Conservation (phyloP, 495 filamentous ascomycete genomes). For the Talaromyces wortmannii region DNA sequence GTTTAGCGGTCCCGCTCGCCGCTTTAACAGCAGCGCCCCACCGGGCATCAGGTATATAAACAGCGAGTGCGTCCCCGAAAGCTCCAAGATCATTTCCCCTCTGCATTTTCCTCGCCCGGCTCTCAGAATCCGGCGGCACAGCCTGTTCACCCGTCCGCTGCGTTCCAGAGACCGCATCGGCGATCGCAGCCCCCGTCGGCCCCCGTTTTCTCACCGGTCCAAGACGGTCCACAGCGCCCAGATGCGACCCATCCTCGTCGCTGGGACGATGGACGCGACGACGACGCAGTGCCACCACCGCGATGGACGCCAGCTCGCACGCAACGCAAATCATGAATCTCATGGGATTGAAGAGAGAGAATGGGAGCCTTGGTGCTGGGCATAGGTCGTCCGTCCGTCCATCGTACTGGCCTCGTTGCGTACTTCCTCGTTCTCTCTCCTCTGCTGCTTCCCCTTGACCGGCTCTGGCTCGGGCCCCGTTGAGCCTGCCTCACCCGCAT, state of each 20-base stretch:
- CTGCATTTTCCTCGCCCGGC: too few relatives aligned
- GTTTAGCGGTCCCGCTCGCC: not conserved
- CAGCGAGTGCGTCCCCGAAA: slow-evolving; percentile 8
- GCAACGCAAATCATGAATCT: not conserved
- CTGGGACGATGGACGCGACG: not conserved
- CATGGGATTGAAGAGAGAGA: not conserved
- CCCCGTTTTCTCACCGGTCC: not conserved
- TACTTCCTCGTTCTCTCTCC: not conserved
- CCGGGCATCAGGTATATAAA: slow-evolving; percentile 50
- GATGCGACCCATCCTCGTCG: not conserved
- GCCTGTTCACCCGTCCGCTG: too few relatives aligned
- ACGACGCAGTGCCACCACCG: not conserved
- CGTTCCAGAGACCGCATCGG: not conserved
- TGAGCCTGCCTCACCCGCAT: not conserved
- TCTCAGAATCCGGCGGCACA: too few relatives aligned
- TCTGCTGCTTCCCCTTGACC: not conserved
- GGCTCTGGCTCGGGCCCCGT: not conserved
- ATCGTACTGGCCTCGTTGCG: not conserved
- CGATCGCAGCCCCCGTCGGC: not conserved
- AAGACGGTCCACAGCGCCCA: not conserved
- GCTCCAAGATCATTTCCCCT: not conserved
- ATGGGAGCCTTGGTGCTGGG: not conserved
- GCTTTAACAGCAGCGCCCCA: not conserved
- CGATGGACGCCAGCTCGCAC: not conserved
- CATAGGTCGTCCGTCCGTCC: not conserved